Percentiles rank a stretch among this genome's conserved stretches.
Conservation (phyloP, 2,329 filamentous ascomycete genomes). For the Colletotrichum liaoningense region DNA sequence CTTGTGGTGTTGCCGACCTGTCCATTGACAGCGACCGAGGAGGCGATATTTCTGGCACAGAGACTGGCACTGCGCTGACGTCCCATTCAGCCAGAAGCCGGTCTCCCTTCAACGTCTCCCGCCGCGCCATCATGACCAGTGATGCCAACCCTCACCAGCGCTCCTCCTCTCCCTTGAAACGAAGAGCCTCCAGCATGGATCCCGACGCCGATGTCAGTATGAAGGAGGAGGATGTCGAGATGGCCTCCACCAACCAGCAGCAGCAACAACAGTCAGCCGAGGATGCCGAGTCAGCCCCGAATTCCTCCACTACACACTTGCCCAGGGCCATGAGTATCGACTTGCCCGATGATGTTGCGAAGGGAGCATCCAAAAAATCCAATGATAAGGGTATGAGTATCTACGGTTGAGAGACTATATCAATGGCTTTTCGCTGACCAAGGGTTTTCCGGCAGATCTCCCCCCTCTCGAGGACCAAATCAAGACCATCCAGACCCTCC, state of each 20-base stretch:
- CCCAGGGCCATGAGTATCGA: slow-evolving; percentile 57
- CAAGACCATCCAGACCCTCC: slow-evolving; percentile 73
- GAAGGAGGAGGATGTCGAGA: slow-evolving; percentile 41
- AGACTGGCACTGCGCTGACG: slow-evolving; percentile 53
- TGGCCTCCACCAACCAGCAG: slow-evolving; percentile 7
- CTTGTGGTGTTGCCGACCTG: slow-evolving; percentile 68
- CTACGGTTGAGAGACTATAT: background rate
- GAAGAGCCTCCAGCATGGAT: slow-evolving; percentile 72
- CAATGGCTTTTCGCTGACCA: slow-evolving; percentile 3
- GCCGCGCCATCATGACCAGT: slow-evolving; percentile 69
- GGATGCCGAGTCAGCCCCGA: slow-evolving; percentile 13
- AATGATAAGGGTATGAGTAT: slow-evolving; percentile 23
- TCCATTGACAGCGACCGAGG: slow-evolving; percentile 67
- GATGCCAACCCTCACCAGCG: slow-evolving; percentile 68
- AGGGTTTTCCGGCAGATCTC: slow-evolving; percentile 35
- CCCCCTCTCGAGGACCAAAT: slow-evolving; percentile 72
- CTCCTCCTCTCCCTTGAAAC: slow-evolving; percentile 74
- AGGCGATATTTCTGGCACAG: slow-evolving; percentile 53
- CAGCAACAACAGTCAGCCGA: slow-evolving; percentile 1
- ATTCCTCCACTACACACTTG: slow-evolving; percentile 36
- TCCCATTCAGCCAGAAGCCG: slow-evolving; percentile 55
- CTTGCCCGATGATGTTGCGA: slow-evolving; percentile 43
- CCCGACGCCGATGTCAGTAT: slow-evolving; percentile 52
- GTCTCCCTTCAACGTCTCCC: slow-evolving; percentile 64
- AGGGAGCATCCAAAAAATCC: background rate